phyloP scores from a whole-genome alignment of 2,329 filamentous ascomycete genomes.

The Colletotrichum trifolii region DNA sequence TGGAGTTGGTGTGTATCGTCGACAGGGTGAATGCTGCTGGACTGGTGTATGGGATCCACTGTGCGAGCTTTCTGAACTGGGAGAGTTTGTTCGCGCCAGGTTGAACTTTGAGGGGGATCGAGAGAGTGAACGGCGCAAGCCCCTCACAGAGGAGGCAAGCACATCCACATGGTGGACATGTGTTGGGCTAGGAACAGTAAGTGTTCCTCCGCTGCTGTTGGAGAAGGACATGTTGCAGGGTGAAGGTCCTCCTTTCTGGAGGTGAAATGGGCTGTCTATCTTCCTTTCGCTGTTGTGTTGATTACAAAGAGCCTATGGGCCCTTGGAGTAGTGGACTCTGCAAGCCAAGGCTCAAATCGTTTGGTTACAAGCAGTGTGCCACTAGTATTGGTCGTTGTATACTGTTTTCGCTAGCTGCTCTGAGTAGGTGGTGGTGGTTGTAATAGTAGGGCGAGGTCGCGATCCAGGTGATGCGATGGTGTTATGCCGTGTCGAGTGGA shows the following conservation, averaged over 20 bases:
- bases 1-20: conserved; percentile 46
- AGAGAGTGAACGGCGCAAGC: conserved; percentile 87
- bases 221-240: conserved; percentile 66
- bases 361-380: conserved; percentile 28
- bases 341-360: conserved; percentile 23
- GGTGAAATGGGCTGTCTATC: neutral
- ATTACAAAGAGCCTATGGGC: conserved; percentile 27
- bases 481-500: conserved; percentile 21
- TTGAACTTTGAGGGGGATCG: conserved; percentile 93
- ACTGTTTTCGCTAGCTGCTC: conserved; percentile 31
- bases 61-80: conserved; percentile 60
- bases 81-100: conserved; percentile 63
- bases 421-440: conserved; percentile 8
- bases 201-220: conserved; percentile 75
- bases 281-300: conserved; percentile 19
- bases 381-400: conserved; percentile 33
- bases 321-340: conserved; percentile 12
- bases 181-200: conserved; percentile 89
- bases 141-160: conserved; percentile 78
- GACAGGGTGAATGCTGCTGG: conserved; percentile 56
- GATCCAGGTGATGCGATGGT: conserved; percentile 23
- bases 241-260: conserved; percentile 19
- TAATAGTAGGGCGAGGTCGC: conserved; percentile 9
- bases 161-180: conserved; percentile 85
- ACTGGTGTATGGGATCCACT: conserved; percentile 35